A percentile compares a stretch with the other conserved stretches of the same genome.
These are phyloP conservation scores for Phytophthora tubulina DNA, from an alignment of 352 stramenopile genomes.

Conservation along the genomic window DNA sequence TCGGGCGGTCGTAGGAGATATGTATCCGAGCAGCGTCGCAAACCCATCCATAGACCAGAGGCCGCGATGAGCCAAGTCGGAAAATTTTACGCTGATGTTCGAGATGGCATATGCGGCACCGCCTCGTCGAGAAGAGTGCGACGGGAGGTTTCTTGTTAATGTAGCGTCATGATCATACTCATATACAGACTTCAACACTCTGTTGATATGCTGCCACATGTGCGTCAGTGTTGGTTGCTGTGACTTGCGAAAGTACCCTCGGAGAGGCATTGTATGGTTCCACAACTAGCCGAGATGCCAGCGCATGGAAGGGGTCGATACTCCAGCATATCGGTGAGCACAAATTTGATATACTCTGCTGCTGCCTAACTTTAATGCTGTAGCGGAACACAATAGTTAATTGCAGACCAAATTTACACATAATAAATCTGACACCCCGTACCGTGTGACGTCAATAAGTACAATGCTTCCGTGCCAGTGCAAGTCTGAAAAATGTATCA, in stretches of 20 bases:
- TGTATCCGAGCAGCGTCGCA: conserved; percentile 32
- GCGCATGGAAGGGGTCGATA: conserved; percentile 3
- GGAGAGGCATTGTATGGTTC: too few species aligned
- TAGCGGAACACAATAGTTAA: too few species aligned
- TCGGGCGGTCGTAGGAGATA: conserved; percentile 21
- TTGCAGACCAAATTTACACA: too few species aligned
- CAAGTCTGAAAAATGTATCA: conserved; percentile 18
- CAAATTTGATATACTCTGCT: conserved; percentile 10
- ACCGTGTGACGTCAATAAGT: conserved; percentile 1
- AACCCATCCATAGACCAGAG: conserved; percentile 36
- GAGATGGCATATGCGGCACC: neutral
- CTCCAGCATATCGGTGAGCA: conserved; percentile 14
- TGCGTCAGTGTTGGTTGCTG: neutral
- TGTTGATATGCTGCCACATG: neutral
- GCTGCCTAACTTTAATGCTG: conserved; percentile 5
- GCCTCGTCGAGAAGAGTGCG: neutral
- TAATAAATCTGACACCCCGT: neutral
- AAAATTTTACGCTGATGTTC: conserved; percentile 12
- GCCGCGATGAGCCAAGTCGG: conserved; percentile 25
- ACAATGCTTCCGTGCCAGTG: conserved; percentile 14
- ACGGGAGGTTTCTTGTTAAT: neutral
- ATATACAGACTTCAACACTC: neutral
- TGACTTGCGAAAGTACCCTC: conserved; percentile 10
- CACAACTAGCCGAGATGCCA: conserved; percentile 6
- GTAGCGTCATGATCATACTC: neutral